Base-by-base conservation (phyloP, 805 yeast genomes). In the Blastobotrys terrestris region DNA sequence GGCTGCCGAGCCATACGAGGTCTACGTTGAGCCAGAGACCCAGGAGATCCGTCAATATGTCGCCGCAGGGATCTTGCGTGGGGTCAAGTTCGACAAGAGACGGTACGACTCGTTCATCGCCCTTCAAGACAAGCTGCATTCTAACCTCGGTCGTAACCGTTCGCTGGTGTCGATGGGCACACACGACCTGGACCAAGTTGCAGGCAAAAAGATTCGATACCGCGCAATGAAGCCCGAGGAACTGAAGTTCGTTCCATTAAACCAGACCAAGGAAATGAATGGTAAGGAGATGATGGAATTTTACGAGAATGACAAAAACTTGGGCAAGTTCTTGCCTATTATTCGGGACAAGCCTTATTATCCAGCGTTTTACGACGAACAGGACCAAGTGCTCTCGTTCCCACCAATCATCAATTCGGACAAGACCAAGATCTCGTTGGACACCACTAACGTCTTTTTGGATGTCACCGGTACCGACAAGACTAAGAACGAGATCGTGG, bases 151-250 rank as follows among this genome's bases (percentile, higher is more conserved):
- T 72, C 92, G 99, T 77, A 87, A 92, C 72, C 87, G 99, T 79
- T 85, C 96, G 35, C 79, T 94, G 62, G 99, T 94, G 53, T 98
- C 99, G 49, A 90, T 92, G 78, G 99, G 99, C 64, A 94, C 99
- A 51, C 99, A 94, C 67, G 98, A 94, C 71, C 77, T 85, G 57
- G 95, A 88, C 68, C 80, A 85, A 47, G 72, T 92, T 60, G 68
- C 78, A 41, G 86, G 87, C 22, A 95, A 96, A 55, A 53, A 55
- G 31, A 89, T 94, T 74, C 80, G 88, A 52, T 94, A 89, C 75
- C 88, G 85, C 66, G 97, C 94, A 44, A 73, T 86, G 59, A 75
- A 81, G 51, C 97, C 97, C 54, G 73, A 78, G 59, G 90, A 87
- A 45, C 76, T 94, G 68, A 76, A 79, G 56, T 91, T 68, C 58